A percentile compares a stretch with the other conserved stretches of the same genome.
These are phyloP conservation scores for Aspergillus sp. DNA, from an alignment of 2,329 filamentous ascomycete species.

Conservation along the genomic window DNA sequence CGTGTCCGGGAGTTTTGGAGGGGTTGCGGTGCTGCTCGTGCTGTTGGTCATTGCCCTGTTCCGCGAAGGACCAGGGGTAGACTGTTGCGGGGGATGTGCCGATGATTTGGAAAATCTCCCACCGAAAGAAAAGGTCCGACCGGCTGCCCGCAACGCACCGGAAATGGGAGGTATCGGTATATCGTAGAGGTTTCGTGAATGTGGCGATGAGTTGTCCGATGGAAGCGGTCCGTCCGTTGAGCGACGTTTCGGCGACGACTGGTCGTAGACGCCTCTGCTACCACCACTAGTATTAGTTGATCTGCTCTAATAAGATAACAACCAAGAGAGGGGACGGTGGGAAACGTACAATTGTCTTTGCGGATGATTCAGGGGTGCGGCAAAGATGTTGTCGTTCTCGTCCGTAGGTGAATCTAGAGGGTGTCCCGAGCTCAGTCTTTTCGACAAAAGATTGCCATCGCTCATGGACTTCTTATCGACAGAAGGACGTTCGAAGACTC, in stretches of 20 bases:
- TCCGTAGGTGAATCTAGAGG: constrained; percentile 36
- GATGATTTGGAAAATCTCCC: constrained; percentile 38
- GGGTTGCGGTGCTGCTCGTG: constrained; percentile 52
- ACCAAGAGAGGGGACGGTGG: constrained; percentile 6
- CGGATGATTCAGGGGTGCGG: constrained; percentile 31
- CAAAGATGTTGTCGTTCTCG: constrained; percentile 42
- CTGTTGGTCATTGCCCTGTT: constrained; percentile 52
- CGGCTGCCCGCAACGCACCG: constrained; percentile 46
- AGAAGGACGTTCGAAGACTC: constrained; percentile 53
- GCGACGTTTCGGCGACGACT: constrained; percentile 55
- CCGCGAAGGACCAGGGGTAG: constrained; percentile 30
- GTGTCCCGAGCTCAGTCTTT: constrained; percentile 34
- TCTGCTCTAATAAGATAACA: not conserved
- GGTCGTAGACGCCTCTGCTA: constrained; percentile 47
- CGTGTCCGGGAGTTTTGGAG: constrained; percentile 51
- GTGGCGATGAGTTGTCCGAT: constrained; percentile 37
- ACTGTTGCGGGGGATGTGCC: constrained; percentile 21
- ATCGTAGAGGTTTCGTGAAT: constrained; percentile 40
- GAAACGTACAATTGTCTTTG: constrained; percentile 37
- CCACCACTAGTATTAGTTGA: constrained; percentile 38
- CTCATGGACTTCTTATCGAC: constrained; percentile 45
- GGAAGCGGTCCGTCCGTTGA: constrained; percentile 50
- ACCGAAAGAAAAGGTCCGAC: constrained; percentile 56
- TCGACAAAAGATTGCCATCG: constrained; percentile 36
- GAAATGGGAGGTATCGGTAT: constrained; percentile 43